These are phyloP conservation scores for Pyrenula massariospora DNA, from an alignment of 495 filamentous ascomycete species.

Conservation along the genomic window DNA sequence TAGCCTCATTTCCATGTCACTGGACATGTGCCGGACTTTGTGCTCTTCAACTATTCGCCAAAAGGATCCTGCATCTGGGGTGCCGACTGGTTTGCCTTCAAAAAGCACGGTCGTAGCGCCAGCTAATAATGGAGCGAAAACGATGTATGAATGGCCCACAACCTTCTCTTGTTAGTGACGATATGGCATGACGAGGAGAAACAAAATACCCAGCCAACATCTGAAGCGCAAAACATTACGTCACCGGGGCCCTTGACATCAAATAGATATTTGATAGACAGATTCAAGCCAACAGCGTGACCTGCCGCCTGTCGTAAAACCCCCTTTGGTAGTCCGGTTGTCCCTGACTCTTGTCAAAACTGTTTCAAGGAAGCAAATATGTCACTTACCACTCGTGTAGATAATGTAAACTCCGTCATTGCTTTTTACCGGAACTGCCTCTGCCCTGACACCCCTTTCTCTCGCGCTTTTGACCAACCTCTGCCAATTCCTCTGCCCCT, in stretches of 20 bases:
- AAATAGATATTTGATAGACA: conserved; percentile 71
- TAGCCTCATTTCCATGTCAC: background rate
- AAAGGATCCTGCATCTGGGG: conserved; percentile 74
- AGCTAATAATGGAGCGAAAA: conserved; percentile 73
- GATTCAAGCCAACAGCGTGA: conserved; percentile 73
- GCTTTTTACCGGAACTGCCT: conserved; percentile 63
- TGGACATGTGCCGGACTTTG: conserved; percentile 28
- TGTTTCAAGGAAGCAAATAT: background rate
- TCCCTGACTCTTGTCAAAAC: conserved; percentile 31
- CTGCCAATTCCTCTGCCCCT: conserved; percentile 71
- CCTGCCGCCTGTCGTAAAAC: conserved; percentile 76
- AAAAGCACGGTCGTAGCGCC: conserved; percentile 82
- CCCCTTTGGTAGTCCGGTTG: conserved; percentile 81
- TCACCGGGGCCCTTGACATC: conserved; percentile 69
- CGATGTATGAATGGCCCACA: conserved; percentile 72
- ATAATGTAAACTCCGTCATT: conserved; percentile 81
- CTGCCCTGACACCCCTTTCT: conserved; percentile 50
- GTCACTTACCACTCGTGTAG: conserved; percentile 55
- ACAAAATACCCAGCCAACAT: conserved; percentile 57
- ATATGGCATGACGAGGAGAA: background rate
- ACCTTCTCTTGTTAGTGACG: conserved; percentile 12
- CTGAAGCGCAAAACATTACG: conserved; percentile 74
- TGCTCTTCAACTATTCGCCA: conserved; percentile 81
- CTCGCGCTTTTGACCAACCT: conserved; percentile 55
- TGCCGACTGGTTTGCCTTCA: conserved; percentile 87